These are phyloP conservation scores for Thelonectria olida DNA, from an alignment of 2,329 filamentous ascomycete genomes.

Conservation along the genomic window DNA sequence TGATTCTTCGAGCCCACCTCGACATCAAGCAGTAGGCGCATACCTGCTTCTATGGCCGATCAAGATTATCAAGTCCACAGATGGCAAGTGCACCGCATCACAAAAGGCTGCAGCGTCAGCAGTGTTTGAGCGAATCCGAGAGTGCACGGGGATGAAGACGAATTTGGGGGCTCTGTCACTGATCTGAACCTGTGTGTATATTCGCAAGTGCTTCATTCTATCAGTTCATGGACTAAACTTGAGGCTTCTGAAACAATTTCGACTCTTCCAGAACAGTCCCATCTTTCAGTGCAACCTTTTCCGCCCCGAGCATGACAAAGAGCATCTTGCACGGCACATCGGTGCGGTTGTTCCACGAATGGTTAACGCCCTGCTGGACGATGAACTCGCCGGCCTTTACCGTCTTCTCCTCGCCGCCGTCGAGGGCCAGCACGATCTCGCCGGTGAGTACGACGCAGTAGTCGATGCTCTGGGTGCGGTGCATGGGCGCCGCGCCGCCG, in stretches of 20 bases:
- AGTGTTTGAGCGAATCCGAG: conserved; percentile 49
- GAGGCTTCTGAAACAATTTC: conserved; percentile 23
- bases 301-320: conserved; percentile 51
- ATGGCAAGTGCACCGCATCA: conserved; percentile 30
- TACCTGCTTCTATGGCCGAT: conserved; percentile 52
- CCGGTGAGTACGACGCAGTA: conserved; percentile 52
- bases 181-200: conserved; percentile 21
- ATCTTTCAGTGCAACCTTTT: conserved; percentile 49
- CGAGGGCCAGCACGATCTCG: conserved; percentile 50
- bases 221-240: neutral
- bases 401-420: conserved; percentile 51
- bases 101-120: conserved; percentile 41
- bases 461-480: conserved; percentile 53
- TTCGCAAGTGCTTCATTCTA: neutral
- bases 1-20: conserved; percentile 23
- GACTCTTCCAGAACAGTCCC: conserved; percentile 50
- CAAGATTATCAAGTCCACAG: conserved; percentile 44
- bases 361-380: conserved; percentile 54
- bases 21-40: conserved; percentile 45
- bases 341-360: conserved; percentile 54
- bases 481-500: conserved; percentile 46
- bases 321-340: conserved; percentile 49
- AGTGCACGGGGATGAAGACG: conserved; percentile 50
- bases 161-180: conserved; percentile 42
- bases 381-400: conserved; percentile 50